Evolutionary conservation across 1,284 basidiomycete genomes (phyloP), one percentile per base, ranked within the genome.

Genomic region (Tetrapyrgos nigripes): DNA sequence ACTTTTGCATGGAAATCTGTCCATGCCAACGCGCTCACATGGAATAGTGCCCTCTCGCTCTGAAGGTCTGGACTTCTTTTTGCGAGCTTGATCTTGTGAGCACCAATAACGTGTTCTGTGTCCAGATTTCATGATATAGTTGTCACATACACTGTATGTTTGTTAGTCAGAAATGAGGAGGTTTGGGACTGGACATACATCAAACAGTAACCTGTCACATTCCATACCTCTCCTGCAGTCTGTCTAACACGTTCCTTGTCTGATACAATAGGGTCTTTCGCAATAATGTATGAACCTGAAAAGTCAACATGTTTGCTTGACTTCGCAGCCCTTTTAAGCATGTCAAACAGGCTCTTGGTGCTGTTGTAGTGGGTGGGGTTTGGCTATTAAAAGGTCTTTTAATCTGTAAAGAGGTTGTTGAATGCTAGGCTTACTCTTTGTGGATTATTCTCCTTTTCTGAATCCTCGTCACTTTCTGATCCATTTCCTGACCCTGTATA

Each of bases 221-320:
- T 33, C 68, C 67, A 70, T 17, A 68, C 57, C 44, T 68, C 65
- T 1, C 54, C 4, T 3, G 57, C 55, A 0, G 58, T 64, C 61
- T 68, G 60, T 29, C 52, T 29, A 2, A 64, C 62, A 2, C 58
- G 55, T 28, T 66, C 61, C 27, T 53, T 55, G 6, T 64, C 53
- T 2, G 61, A 43, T 3, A 66, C 57, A 24, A 66, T 29, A 4
- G 61, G 49, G 53, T 66, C 66, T 9, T 28, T 28, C 9, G 53
- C 40, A 6, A 64, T 19, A 1, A 45, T 49, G 58, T 62, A 67
- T 21, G 23, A 27, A 2, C 64, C 66, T 29, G 55, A 26, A 50
- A 66, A 64, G 37, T 40, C 17, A n/a, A 40, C 37, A 40, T 40
- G 37, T 9, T 11, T 17, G 37, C 37, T 40, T n/a, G 6, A 17